These are phyloP conservation scores for Agrocybe pediades DNA, from an alignment of 768 basidiomycete species.

Conservation along the genomic window DNA sequence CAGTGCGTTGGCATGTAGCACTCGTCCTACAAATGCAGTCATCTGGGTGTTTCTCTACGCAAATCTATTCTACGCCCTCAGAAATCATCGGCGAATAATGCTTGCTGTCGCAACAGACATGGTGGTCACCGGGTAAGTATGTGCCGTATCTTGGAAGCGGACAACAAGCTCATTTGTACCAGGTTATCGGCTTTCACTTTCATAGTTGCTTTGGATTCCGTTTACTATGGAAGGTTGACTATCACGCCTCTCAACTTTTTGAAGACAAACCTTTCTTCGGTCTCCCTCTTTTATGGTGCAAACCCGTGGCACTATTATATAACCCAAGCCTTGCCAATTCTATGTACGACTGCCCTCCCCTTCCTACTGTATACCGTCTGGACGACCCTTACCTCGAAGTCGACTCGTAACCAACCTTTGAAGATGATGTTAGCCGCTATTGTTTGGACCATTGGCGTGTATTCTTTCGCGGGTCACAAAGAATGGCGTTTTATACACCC, in stretches of 20 bases:
- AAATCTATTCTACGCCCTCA: conserved; percentile 57
- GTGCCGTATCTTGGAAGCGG: neutral
- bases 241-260: conserved; percentile 86
- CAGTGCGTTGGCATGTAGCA: conserved; percentile 76
- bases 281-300: conserved; percentile 92
- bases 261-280: conserved; percentile 75
- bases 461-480: conserved; percentile 88
- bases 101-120: conserved; percentile 39
- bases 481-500: conserved; percentile 99
- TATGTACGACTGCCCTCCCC: conserved; percentile 73
- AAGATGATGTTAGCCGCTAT: conserved; percentile 50
- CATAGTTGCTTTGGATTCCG: conserved; percentile 60
- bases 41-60: conserved; percentile 79
- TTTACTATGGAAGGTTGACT: conserved; percentile 66
- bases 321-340: conserved; percentile 80
- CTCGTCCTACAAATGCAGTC: conserved; percentile 88
- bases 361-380: conserved; percentile 68
- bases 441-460: conserved; percentile 64
- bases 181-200: conserved; percentile 26
- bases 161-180: neutral
- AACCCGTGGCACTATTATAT: conserved; percentile 91
- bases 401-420: conserved; percentile 29
- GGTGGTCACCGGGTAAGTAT: conserved; percentile 45
- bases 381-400: conserved; percentile 26
- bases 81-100: conserved; percentile 32